phyloP scores from a whole-genome alignment of 2,329 filamentous ascomycete species.

The Aureobasidium lini region DNA sequence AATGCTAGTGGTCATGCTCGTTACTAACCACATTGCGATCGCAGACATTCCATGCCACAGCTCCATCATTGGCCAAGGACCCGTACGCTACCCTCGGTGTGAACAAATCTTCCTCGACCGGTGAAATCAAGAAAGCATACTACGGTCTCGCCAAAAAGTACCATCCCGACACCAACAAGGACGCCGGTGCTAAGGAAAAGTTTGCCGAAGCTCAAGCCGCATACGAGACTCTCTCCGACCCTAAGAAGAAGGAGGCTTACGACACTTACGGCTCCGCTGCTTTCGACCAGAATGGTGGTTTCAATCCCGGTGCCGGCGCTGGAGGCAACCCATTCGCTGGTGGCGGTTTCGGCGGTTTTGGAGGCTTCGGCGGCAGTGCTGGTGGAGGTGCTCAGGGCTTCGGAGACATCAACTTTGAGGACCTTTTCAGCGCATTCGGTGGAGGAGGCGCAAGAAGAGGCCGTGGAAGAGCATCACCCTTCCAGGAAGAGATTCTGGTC shows the following conservation, averaged over 20 bases:
- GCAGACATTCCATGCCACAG: slow-evolving; percentile 57
- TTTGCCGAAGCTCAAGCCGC: slow-evolving; percentile 89
- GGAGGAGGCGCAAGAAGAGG: slow-evolving; percentile 50
- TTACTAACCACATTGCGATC: slow-evolving; percentile 14
- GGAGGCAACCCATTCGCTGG: slow-evolving; percentile 53
- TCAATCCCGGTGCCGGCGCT: slow-evolving; percentile 63
- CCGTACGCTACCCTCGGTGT: slow-evolving; percentile 87
- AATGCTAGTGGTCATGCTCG: slow-evolving; percentile 12
- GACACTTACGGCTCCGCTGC: slow-evolving; percentile 84
- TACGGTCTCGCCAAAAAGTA: slow-evolving; percentile 96
- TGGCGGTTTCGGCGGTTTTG: slow-evolving; percentile 34
- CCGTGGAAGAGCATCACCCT: slow-evolving; percentile 55
- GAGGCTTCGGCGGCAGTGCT: slow-evolving; percentile 40
- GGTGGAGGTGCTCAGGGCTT: slow-evolving; percentile 43
- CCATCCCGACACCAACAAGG: slow-evolving; percentile 97
- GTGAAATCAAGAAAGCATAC: slow-evolving; percentile 97
- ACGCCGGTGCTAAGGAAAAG: slow-evolving; percentile 83
- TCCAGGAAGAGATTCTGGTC: slow-evolving; percentile 75
- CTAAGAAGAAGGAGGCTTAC: slow-evolving; percentile 86
- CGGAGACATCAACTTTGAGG: slow-evolving; percentile 89
- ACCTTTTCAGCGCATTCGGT: slow-evolving; percentile 83
- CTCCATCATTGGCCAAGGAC: slow-evolving; percentile 51
- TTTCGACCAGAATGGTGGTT: slow-evolving; percentile 55
- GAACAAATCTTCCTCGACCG: slow-evolving; percentile 66
- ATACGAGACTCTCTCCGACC: slow-evolving; percentile 88